A percentile compares a stretch with the other conserved stretches of the same genome.
Conservation (phyloP, 2,329 filamentous ascomycete genomes). For the Laburnicola sp. region DNA sequence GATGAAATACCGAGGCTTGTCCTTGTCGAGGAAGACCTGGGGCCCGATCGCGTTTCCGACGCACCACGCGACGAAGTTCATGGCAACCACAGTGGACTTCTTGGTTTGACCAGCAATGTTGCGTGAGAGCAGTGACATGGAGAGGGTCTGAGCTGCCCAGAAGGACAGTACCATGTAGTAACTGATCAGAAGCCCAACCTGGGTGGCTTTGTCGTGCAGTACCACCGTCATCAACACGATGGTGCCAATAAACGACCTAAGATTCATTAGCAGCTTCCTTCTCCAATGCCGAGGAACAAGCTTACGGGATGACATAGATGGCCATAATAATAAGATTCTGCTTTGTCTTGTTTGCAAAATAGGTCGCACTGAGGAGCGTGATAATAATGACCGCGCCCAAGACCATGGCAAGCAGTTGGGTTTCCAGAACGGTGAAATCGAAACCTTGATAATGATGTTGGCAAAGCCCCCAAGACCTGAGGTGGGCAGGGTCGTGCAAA, state of each 20-base stretch:
- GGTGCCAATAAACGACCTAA: constrained; percentile 69
- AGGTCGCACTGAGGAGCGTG: constrained; percentile 67
- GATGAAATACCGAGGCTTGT: constrained; percentile 68
- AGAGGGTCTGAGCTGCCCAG: constrained; percentile 72
- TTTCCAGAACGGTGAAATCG: constrained; percentile 66
- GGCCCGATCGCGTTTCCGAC: constrained; percentile 67
- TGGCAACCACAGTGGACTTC: constrained; percentile 67
- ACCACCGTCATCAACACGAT: constrained; percentile 70
- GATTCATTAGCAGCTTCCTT: constrained; percentile 3
- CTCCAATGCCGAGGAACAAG: constrained; percentile 13
- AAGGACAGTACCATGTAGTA: constrained; percentile 80
- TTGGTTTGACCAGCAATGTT: constrained; percentile 76
- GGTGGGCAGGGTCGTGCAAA: constrained; percentile 74
- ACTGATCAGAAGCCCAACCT: constrained; percentile 68
- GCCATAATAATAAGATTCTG: constrained; percentile 71
- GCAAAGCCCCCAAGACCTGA: constrained; percentile 73
- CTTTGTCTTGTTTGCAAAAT: constrained; percentile 67
- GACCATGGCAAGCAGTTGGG: constrained; percentile 75
- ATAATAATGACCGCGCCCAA: constrained; percentile 74
- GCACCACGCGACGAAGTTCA: constrained; percentile 72
- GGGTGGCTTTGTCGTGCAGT: constrained; percentile 60
- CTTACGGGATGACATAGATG: constrained; percentile 66
- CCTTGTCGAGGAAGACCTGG: constrained; percentile 49
- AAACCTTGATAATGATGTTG: constrained; percentile 74
- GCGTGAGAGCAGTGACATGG: constrained; percentile 67